phyloP scores from a whole-genome alignment of 2,329 filamentous ascomycete genomes.

The Colletotrichum endophyticum region DNA sequence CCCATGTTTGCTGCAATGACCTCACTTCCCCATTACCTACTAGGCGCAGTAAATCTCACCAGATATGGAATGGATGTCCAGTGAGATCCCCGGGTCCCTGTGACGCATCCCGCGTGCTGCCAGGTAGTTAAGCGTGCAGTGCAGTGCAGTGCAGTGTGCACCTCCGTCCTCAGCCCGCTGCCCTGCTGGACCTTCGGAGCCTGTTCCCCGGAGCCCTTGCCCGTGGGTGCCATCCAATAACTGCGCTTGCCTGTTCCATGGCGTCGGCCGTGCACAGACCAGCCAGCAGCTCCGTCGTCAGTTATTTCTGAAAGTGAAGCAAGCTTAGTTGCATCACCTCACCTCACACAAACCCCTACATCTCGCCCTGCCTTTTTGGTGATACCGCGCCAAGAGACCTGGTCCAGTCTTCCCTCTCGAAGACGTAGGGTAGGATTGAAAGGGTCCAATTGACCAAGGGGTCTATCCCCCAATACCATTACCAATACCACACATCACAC shows the following conservation, averaged over 20 bases:
- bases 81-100: not conserved
- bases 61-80: not conserved
- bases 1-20: not conserved
- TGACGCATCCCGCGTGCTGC: not conserved
- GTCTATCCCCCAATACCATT: not conserved
- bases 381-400: constrained; percentile 2
- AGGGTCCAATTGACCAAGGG: not conserved
- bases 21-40: not conserved
- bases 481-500: not conserved
- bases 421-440: not conserved
- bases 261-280: constrained; percentile 3
- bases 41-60: not conserved
- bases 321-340: constrained; percentile 3
- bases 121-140: not conserved
- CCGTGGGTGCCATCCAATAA: constrained; percentile 2
- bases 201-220: constrained; percentile 2
- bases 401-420: not conserved
- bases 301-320: constrained; percentile 10
- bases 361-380: not conserved
- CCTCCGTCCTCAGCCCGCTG: not conserved
- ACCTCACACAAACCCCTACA: constrained; percentile 7
- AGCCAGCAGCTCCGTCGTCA: not conserved
- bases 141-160: not conserved
- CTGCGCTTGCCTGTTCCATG: not conserved
- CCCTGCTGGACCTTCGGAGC: not conserved